phyloP scores from a whole-genome alignment of 1,284 basidiomycete species.

The Moesziomyces globuligerus region DNA sequence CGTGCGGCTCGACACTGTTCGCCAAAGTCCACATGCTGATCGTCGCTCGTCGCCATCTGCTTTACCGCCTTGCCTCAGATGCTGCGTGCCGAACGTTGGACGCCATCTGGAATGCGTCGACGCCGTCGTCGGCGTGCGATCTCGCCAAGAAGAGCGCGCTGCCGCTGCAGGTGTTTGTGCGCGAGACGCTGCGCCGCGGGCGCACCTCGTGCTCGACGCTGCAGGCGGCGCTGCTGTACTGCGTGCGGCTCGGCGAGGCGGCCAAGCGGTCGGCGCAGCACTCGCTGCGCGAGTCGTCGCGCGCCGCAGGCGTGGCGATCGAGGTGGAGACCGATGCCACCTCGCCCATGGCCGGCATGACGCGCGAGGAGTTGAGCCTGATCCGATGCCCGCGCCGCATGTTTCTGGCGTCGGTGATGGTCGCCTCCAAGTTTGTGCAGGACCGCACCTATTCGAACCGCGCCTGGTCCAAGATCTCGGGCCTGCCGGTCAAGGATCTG shows the following conservation, averaged over 20 bases:
- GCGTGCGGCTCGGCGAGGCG: slow-evolving; percentile 50
- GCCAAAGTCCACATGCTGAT: slow-evolving; percentile 11
- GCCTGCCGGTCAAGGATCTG: slow-evolving; percentile 68
- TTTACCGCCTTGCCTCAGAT: slow-evolving; percentile 14
- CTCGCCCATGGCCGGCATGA: slow-evolving; percentile 38
- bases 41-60: not conserved
- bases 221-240: slow-evolving; percentile 64
- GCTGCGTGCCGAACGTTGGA: slow-evolving; percentile 47
- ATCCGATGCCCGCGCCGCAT: slow-evolving; percentile 79
- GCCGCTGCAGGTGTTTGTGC: slow-evolving; percentile 61
- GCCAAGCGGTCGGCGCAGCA: slow-evolving; percentile 21
- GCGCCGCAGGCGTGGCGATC: slow-evolving; percentile 13
- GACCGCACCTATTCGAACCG: slow-evolving; percentile 88
- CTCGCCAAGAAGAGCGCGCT: slow-evolving; percentile 49
- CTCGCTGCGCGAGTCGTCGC: slow-evolving; percentile 24
- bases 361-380: slow-evolving; percentile 34
- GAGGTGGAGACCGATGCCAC: slow-evolving; percentile 19
- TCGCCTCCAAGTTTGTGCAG: slow-evolving; percentile 90
- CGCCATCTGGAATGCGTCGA: slow-evolving; percentile 45
- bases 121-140: slow-evolving; percentile 31
- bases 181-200: slow-evolving; percentile 63
- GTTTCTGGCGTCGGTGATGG: slow-evolving; percentile 85
- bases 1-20: too few species aligned
- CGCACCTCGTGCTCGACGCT: slow-evolving; percentile 63
- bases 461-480: slow-evolving; percentile 82